Evolutionary conservation across 164 flowering plant genomes (phyloP).

Genomic region (Sextonia rubra): DNA sequence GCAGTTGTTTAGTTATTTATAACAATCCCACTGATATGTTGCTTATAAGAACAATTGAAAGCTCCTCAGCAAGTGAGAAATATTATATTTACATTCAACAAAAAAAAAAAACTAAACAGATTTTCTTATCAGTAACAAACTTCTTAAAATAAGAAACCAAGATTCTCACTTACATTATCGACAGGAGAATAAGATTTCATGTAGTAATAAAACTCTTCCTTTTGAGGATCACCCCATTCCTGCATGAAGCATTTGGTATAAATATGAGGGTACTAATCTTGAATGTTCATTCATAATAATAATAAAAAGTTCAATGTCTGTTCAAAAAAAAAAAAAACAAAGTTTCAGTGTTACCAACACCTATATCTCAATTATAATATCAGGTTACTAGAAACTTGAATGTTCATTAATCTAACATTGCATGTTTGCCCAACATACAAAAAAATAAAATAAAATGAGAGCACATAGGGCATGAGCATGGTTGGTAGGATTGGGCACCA

Average conservation of each 20-base stretch:
- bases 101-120: too few species aligned
- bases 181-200: conserved; percentile 92
- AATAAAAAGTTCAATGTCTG: too few species aligned
- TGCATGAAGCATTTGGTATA: conserved; percentile 18
- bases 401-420: background rate
- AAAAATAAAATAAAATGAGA: background rate
- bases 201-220: conserved; percentile 71
- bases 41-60: background rate
- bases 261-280: background rate
- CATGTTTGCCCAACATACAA: background rate
- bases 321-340: too few species aligned
- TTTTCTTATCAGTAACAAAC: background rate
- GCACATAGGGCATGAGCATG: background rate
- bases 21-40: too few species aligned
- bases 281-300: too few species aligned
- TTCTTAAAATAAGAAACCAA: too few species aligned
- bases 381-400: background rate
- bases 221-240: conserved; percentile 95
- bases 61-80: background rate
- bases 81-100: background rate
- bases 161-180: conserved; percentile 53
- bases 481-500: too few species aligned
- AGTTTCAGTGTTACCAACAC: too few species aligned
- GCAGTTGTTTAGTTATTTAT: background rate
- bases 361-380: background rate